Evolutionary conservation across 169 alveolate genomes (phyloP), one percentile per base, ranked within the genome.

Genomic region (Plasmodium adleri): DNA sequence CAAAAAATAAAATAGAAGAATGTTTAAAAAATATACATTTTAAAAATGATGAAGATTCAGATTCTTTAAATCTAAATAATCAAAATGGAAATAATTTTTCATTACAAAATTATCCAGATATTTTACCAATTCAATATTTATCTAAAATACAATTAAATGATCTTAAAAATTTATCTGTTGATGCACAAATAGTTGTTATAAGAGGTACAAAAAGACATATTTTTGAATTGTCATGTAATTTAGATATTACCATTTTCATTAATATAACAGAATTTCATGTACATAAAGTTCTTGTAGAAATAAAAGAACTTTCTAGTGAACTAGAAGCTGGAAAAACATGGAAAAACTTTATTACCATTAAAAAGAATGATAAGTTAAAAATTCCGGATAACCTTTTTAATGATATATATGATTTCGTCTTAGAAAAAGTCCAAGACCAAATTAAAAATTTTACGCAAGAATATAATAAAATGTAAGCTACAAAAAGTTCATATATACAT

Each of bases 121-220:
- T 64, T 10, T 43, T 91, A 26, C 83, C 72, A 50, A 66, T 91
- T 75, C 89, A 92, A 28, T 72, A 76, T 49, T 49, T 64, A 26
- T 90, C 93, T 63, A 80, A 88, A 71, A 88, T 95, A 20, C 70
- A 74, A n/a, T 59, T 94, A 22, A 88, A 60, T 10, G 93, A 93
- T 17, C 88, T 95, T 45, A 96, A 93, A 6, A 92, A 88, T 26
- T 59, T 95, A 74, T 90, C 88, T 28, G 96, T 95, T 17, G 97
- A 95, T 54, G 97, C 97, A 2, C 95, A 95, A 63, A 92, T 95
- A 45, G 97, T 97, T 1, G 93, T 95, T 68, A 94, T 95, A 59
- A 45, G 97, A 32, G 97, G 95, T 8, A 93, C 97, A 1, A 94
- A 95, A 66, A 93, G 97, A 32, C 95, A 94, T 78, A 88, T 95